A percentile compares a stretch with the other conserved stretches of the same genome.
Conservation (phyloP, 352 stramenopile species). For the Phytophthora chlamydospora region DNA sequence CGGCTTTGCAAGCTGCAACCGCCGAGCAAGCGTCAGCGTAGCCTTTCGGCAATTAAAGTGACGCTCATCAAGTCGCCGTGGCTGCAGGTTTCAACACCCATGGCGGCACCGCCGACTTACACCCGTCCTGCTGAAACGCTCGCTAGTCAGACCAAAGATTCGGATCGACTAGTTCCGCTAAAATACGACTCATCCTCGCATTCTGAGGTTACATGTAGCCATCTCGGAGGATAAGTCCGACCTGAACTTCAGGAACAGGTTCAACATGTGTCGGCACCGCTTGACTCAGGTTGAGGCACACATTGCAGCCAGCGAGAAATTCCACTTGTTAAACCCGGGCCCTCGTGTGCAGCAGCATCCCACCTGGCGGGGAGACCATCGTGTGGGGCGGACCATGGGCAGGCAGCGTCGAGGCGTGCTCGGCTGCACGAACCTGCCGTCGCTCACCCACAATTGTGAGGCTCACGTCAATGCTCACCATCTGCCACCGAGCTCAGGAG, state of each 20-base stretch:
- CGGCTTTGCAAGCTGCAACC: slow-evolving; percentile 9
- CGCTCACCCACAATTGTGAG: slow-evolving; percentile 31
- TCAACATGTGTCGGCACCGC: slow-evolving; percentile 25
- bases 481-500: slow-evolving; percentile 13
- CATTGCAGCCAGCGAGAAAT: slow-evolving; percentile 1
- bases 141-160: slow-evolving; percentile 18
- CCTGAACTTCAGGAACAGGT: slow-evolving; percentile 29
- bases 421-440: slow-evolving; percentile 43
- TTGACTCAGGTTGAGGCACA: slow-evolving; percentile 15
- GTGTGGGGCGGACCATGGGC: slow-evolving; percentile 21
- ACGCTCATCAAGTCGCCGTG: background rate
- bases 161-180: slow-evolving; percentile 5
- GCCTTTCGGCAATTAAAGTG: background rate
- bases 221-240: slow-evolving; percentile 24
- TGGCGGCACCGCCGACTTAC: background rate
- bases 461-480: slow-evolving; percentile 9
- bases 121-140: slow-evolving; percentile 1
- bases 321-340: slow-evolving; percentile 9
- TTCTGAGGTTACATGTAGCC: slow-evolving; percentile 26
- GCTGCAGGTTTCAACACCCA: too few species aligned
- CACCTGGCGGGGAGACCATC: slow-evolving; percentile 5
- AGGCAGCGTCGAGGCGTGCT: slow-evolving; percentile 38
- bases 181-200: slow-evolving; percentile 18
- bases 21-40: background rate
- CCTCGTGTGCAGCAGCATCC: background rate